Evolutionary conservation across 495 filamentous ascomycete genomes (phyloP).

Genomic region (Hypoxylon subgilvum): DNA sequence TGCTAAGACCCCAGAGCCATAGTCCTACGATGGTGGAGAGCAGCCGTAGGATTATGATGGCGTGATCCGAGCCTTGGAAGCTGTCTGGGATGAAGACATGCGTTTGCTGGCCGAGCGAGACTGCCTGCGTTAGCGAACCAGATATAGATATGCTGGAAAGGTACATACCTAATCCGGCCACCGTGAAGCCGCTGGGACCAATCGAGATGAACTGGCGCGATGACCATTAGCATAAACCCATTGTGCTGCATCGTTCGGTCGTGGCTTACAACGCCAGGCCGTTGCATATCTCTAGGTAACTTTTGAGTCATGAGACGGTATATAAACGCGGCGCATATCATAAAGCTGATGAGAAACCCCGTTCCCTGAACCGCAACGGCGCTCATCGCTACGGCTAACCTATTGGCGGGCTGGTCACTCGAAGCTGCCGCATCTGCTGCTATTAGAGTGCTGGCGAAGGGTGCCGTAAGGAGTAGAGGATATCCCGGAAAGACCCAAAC

Average conservation of each 20-base stretch:
- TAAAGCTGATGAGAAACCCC: slow-evolving; percentile 82
- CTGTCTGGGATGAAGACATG: slow-evolving; percentile 47
- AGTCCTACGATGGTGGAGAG: slow-evolving; percentile 60
- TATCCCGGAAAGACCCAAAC: slow-evolving; percentile 94
- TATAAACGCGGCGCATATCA: slow-evolving; percentile 85
- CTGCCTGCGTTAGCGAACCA: slow-evolving; percentile 24
- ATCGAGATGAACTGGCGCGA: slow-evolving; percentile 70
- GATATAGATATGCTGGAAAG: neutral
- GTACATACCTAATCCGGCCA: slow-evolving; percentile 61
- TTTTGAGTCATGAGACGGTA: slow-evolving; percentile 93
- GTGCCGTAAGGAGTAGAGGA: slow-evolving; percentile 79
- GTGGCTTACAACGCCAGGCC: slow-evolving; percentile 70
- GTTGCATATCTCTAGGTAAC: slow-evolving; percentile 73
- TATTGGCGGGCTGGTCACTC: slow-evolving; percentile 50
- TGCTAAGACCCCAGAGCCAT: slow-evolving; percentile 84
- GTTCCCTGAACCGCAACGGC: slow-evolving; percentile 79
- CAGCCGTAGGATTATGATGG: slow-evolving; percentile 48
- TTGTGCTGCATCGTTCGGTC: neutral
- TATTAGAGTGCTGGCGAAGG: slow-evolving; percentile 72
- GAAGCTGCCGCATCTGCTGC: slow-evolving; percentile 43
- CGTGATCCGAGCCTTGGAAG: slow-evolving; percentile 46
- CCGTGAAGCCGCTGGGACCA: slow-evolving; percentile 80
- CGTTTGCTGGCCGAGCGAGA: slow-evolving; percentile 51
- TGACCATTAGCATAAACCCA: slow-evolving; percentile 1
- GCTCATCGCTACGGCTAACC: slow-evolving; percentile 71